Evolutionary conservation across 2,329 filamentous ascomycete species (phyloP).

Genomic region (Emericellopsis atlantica): DNA sequence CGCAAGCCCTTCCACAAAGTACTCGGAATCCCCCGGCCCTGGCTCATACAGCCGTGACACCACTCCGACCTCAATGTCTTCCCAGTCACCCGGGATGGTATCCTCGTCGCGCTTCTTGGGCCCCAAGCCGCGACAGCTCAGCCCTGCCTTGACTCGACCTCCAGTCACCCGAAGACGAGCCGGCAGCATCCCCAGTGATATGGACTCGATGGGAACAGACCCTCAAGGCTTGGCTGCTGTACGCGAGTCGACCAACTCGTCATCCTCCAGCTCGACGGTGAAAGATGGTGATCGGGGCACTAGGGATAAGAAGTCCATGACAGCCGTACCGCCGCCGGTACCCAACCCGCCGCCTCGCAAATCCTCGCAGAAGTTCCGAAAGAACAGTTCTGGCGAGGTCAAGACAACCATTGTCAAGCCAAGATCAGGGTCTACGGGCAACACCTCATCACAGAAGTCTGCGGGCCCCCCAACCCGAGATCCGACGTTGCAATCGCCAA

Average conservation of each 20-base stretch:
- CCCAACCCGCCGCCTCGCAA: constrained; percentile 51
- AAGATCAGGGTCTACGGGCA: constrained; percentile 15
- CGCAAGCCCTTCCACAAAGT: constrained; percentile 61
- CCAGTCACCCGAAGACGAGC: constrained; percentile 46
- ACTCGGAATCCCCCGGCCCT: constrained; percentile 58
- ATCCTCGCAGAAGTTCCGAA: constrained; percentile 42
- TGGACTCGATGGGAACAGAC: constrained; percentile 30
- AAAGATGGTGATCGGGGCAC: constrained; percentile 33
- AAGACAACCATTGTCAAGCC: constrained; percentile 15
- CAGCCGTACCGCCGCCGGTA: constrained; percentile 31
- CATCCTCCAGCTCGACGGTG: constrained; percentile 59
- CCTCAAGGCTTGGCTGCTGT: constrained; percentile 50
- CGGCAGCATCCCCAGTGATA: constrained; percentile 40
- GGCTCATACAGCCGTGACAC: constrained; percentile 65
- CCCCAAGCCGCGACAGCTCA: constrained; percentile 38
- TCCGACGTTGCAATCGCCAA: not conserved
- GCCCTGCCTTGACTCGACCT: constrained; percentile 42
- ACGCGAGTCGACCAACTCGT: constrained; percentile 58
- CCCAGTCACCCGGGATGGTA: constrained; percentile 55
- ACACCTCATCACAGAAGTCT: constrained; percentile 9
- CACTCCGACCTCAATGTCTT: constrained; percentile 67
- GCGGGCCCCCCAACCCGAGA: not conserved
- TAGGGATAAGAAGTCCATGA: constrained; percentile 27
- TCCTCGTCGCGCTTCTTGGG: constrained; percentile 31
- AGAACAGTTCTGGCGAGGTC: constrained; percentile 18